phyloP scores from a whole-genome alignment of 495 filamentous ascomycete species.

The Hyaloscypha hepaticicola region DNA sequence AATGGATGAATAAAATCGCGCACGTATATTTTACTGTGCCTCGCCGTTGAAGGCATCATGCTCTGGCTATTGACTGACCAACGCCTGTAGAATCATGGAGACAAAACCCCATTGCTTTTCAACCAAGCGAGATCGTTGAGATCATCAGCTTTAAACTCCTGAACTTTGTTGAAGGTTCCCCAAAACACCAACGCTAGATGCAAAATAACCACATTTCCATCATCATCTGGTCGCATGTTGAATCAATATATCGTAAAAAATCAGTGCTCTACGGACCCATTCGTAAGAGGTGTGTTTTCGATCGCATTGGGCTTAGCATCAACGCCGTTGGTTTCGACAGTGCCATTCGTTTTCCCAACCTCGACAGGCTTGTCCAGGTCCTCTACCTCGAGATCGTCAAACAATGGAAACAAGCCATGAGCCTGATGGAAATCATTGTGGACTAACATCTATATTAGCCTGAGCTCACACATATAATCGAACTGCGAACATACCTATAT shows the following conservation, averaged over 20 bases:
- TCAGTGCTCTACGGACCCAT: slow-evolving; percentile 14
- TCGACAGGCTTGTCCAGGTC: slow-evolving; percentile 56
- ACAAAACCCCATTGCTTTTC: slow-evolving; percentile 13
- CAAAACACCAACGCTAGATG: slow-evolving; percentile 32
- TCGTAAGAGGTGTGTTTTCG: slow-evolving; percentile 19
- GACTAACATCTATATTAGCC: slow-evolving; percentile 51
- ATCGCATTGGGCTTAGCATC: slow-evolving; percentile 17
- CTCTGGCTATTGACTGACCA: slow-evolving; percentile 2
- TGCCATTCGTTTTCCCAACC: slow-evolving; percentile 18
- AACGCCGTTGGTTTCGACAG: slow-evolving; percentile 13
- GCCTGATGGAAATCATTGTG: slow-evolving; percentile 93
- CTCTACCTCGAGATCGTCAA: slow-evolving; percentile 72
- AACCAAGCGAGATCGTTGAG: slow-evolving; percentile 31
- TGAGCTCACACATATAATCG: slow-evolving; percentile 22
- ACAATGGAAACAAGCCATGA: slow-evolving; percentile 75
- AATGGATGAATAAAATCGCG: not conserved
- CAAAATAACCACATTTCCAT: slow-evolving; percentile 10
- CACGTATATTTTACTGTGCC: not conserved
- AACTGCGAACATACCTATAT: slow-evolving; percentile 72
- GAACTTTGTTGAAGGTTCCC: slow-evolving; percentile 46
- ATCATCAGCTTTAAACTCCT: slow-evolving; percentile 33
- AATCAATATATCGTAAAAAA: slow-evolving; percentile 30
- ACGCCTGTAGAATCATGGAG: slow-evolving; percentile 1
- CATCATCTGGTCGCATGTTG: slow-evolving; percentile 29
- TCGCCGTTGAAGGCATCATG: slow-evolving; percentile 21